A percentile compares a stretch with the other conserved stretches of the same genome.
Conservation (phyloP, 2,329 filamentous ascomycete genomes). For the Ceratocystis eucalypticola region DNA sequence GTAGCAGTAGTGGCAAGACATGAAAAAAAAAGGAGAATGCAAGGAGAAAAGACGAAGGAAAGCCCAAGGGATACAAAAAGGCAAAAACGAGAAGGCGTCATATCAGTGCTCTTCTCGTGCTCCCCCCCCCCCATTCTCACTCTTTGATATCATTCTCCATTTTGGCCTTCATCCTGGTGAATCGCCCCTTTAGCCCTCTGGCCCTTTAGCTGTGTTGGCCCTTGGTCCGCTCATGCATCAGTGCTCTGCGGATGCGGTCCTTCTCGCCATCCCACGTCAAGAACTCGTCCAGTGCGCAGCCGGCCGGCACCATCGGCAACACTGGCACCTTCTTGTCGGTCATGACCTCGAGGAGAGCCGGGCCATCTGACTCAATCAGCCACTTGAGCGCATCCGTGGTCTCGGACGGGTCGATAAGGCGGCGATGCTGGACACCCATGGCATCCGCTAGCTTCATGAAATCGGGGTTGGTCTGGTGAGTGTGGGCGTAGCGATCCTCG, state of each 20-base stretch:
- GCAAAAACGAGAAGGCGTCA: background rate
- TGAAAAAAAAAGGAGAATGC: background rate
- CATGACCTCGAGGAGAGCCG: constrained; percentile 80
- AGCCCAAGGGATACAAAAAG: background rate
- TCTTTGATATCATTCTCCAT: background rate
- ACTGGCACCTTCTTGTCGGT: constrained; percentile 89
- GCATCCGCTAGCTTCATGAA: constrained; percentile 86
- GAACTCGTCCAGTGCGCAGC: constrained; percentile 82
- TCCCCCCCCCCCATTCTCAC: background rate
- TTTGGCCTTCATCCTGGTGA: background rate
- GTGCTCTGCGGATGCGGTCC: constrained; percentile 51
- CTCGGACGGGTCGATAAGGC: constrained; percentile 61
- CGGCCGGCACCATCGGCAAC: constrained; percentile 91
- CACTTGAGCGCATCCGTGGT: constrained; percentile 68
- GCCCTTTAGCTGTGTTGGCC: constrained; percentile 32
- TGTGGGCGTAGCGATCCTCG: constrained; percentile 75
- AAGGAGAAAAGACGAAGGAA: background rate
- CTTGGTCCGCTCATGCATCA: constrained; percentile 51
- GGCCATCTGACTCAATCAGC: constrained; percentile 64
- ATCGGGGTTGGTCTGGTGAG: constrained; percentile 79
- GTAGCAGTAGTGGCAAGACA: background rate
- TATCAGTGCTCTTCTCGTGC: background rate
- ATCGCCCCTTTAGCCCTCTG: background rate
- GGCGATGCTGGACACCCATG: constrained; percentile 70
- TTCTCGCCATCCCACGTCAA: constrained; percentile 69